phyloP scores from a whole-genome alignment of 2,329 filamentous ascomycete genomes.

The Penicillium oxalicum region DNA sequence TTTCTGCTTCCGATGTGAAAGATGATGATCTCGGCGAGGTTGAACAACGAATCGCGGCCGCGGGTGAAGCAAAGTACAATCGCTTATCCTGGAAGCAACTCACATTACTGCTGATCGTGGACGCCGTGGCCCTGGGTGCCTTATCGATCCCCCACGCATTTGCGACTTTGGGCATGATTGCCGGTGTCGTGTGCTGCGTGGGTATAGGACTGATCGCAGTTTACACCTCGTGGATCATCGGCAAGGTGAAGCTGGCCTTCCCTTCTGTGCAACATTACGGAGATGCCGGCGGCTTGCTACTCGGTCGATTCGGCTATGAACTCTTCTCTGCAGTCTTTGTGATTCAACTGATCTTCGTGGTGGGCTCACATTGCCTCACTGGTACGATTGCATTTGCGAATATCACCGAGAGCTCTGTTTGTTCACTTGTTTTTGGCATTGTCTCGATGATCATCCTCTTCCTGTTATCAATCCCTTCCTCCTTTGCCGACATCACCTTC shows the following conservation, averaged over 20 bases:
- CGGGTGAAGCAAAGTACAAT: conserved; percentile 4
- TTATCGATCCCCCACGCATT: conserved; percentile 44
- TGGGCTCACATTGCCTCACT: conserved; percentile 29
- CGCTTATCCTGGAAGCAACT: conserved; percentile 47
- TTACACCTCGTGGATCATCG: conserved; percentile 39
- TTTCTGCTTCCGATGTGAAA: neutral
- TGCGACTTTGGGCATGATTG: conserved; percentile 43
- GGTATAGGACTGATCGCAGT: conserved; percentile 38
- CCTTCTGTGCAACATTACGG: conserved; percentile 41
- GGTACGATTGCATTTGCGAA: conserved; percentile 40
- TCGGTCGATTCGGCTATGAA: conserved; percentile 40
- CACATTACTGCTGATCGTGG: conserved; percentile 46
- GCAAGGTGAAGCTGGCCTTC: conserved; percentile 34
- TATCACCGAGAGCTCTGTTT: conserved; percentile 37
- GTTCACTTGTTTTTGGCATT: conserved; percentile 40
- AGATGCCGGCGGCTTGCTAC: conserved; percentile 41
- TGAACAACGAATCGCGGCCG: conserved; percentile 2
- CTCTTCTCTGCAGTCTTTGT: conserved; percentile 40
- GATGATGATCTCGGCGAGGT: conserved; percentile 2
- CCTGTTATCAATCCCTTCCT: conserved; percentile 30
- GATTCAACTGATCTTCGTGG: conserved; percentile 39
- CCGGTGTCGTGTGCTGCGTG: conserved; percentile 40
- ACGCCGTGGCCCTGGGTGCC: conserved; percentile 46
- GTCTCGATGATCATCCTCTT: conserved; percentile 37
- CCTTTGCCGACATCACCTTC: conserved; percentile 35